phyloP scores from a whole-genome alignment of 2,329 filamentous ascomycete genomes.

The Diaporthe citriasiana region DNA sequence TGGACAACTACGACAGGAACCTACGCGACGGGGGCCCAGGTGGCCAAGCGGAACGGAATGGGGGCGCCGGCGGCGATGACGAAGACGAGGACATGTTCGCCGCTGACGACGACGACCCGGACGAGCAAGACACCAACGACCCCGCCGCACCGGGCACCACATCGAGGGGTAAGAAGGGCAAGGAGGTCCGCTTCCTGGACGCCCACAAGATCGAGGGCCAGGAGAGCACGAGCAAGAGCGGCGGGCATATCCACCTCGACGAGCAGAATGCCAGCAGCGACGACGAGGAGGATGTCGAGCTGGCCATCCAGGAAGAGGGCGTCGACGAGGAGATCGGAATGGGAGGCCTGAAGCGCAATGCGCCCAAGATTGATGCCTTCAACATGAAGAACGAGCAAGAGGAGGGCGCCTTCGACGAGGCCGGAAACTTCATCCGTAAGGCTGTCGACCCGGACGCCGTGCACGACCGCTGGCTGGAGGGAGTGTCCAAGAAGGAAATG shows the following conservation, averaged over 20 bases:
- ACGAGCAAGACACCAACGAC: conserved; percentile 38
- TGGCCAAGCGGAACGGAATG: conserved; percentile 44
- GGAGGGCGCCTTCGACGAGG: conserved; percentile 91
- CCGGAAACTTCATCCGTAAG: conserved; percentile 92
- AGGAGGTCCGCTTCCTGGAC: conserved; percentile 73
- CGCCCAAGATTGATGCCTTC: conserved; percentile 95
- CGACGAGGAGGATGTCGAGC: conserved; percentile 79
- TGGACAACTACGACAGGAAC: conserved; percentile 67
- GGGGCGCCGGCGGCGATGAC: conserved; percentile 63
- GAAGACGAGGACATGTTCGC: conserved; percentile 91
- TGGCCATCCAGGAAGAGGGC: conserved; percentile 81
- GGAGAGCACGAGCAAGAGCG: conserved; percentile 78
- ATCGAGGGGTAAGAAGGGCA: conserved; percentile 70
- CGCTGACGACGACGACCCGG: conserved; percentile 59
- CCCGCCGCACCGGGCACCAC: conserved; percentile 45
- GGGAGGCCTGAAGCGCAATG: conserved; percentile 91
- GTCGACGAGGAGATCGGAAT: conserved; percentile 92
- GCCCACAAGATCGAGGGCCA: conserved; percentile 81
- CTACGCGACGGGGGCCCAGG: conserved; percentile 57
- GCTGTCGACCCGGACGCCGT: conserved; percentile 89
- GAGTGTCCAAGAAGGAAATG: conserved; percentile 94
- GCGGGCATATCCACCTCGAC: conserved; percentile 77
- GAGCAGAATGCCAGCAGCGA: conserved; percentile 66
- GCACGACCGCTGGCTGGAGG: conserved; percentile 94
- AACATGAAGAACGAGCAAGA: conserved; percentile 93